Percentiles rank a stretch among this genome's conserved stretches.
These are phyloP conservation scores for Penicillium salamii DNA, from an alignment of 495 filamentous ascomycete genomes.

Conservation along the genomic window DNA sequence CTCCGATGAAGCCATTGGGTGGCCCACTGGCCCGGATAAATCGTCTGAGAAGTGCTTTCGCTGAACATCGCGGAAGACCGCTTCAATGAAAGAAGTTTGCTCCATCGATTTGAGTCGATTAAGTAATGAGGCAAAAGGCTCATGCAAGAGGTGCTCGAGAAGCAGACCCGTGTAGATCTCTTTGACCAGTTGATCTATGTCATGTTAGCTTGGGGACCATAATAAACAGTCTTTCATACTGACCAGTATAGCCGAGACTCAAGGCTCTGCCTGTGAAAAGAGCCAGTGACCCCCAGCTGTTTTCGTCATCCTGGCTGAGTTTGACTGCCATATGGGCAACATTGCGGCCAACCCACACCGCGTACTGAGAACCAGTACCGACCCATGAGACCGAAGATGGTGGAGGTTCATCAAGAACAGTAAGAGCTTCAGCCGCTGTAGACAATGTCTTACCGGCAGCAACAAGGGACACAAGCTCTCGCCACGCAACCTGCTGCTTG, in stretches of 20 bases:
- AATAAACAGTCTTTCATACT: constrained; percentile 6
- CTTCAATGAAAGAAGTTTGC: constrained; percentile 56
- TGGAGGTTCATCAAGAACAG: constrained; percentile 38
- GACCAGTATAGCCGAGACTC: constrained; percentile 74
- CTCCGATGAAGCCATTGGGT: constrained; percentile 5
- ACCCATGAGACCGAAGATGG: constrained; percentile 55
- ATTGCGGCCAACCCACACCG: constrained; percentile 74
- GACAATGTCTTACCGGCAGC: constrained; percentile 71
- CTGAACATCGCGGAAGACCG: constrained; percentile 58
- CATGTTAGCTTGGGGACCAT: constrained; percentile 17
- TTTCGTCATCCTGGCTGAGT: constrained; percentile 33
- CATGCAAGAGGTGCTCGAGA: constrained; percentile 23
- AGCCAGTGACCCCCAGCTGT: constrained; percentile 52
- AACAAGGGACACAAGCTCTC: constrained; percentile 61
- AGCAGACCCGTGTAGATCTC: constrained; percentile 46
- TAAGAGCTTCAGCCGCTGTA: constrained; percentile 71
- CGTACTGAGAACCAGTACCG: constrained; percentile 61
- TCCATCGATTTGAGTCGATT: constrained; percentile 50
- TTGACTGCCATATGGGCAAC: constrained; percentile 51
- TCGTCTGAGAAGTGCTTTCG: constrained; percentile 44
- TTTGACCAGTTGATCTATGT: constrained; percentile 54
- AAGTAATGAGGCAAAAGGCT: constrained; percentile 42
- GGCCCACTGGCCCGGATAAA: constrained; percentile 4
- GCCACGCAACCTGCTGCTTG: constrained; percentile 56
- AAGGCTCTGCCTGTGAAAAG: constrained; percentile 63